phyloP scores from a whole-genome alignment of 2,329 filamentous ascomycete species.

The Cladophialophora psammophila region DNA sequence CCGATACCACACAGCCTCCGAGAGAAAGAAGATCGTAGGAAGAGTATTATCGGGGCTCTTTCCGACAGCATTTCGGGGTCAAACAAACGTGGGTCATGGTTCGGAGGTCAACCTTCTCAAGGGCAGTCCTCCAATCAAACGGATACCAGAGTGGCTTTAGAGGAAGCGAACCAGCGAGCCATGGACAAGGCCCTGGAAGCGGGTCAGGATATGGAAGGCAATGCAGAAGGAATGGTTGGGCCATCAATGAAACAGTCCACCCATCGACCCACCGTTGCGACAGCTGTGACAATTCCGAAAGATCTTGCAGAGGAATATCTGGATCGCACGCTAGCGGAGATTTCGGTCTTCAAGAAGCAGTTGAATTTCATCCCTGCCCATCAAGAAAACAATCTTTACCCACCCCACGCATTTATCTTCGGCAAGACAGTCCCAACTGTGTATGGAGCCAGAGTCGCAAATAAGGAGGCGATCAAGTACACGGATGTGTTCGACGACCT shows the following conservation, averaged over 20 bases:
- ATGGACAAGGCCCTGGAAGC: constrained; percentile 45
- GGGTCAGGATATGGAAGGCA: constrained; percentile 32
- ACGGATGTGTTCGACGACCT: constrained; percentile 85
- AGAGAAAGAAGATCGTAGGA: constrained; percentile 45
- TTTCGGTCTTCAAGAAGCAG: constrained; percentile 77
- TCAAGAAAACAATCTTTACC: constrained; percentile 74
- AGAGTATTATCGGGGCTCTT: constrained; percentile 56
- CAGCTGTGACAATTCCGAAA: constrained; percentile 59
- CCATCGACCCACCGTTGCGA: constrained; percentile 45
- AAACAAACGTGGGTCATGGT: constrained; percentile 29
- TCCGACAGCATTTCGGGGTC: constrained; percentile 53
- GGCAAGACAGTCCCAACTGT: constrained; percentile 87
- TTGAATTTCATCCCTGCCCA: constrained; percentile 68
- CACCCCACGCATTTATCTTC: constrained; percentile 83
- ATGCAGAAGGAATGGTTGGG: constrained; percentile 31
- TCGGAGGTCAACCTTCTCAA: constrained; percentile 16
- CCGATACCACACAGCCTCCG: constrained; percentile 61
- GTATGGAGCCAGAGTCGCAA: constrained; percentile 77
- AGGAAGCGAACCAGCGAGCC: constrained; percentile 28
- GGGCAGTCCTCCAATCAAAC: constrained; percentile 5
- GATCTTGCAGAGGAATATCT: constrained; percentile 72
- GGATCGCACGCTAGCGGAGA: constrained; percentile 72
- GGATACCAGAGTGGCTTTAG: constrained; percentile 4
- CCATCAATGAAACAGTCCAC: constrained; percentile 31
- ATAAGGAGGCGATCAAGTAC: constrained; percentile 75